phyloP scores from a whole-genome alignment of 2,329 filamentous ascomycete species.

The Penicillium sp. region DNA sequence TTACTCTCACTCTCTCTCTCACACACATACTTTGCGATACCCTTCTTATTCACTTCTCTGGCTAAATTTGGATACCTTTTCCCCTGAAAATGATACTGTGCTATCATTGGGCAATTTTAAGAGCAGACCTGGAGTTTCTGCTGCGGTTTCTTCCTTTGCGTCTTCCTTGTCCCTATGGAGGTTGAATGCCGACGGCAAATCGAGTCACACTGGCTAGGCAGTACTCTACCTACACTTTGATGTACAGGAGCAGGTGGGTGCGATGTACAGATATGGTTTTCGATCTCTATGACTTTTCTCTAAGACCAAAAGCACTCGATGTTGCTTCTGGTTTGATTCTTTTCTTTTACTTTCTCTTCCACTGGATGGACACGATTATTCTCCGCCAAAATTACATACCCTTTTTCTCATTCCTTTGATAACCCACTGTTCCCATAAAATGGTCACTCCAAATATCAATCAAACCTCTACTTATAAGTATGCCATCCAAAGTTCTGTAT shows the following conservation, averaged over 20 bases:
- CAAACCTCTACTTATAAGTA: background rate
- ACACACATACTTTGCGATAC: constrained; percentile 19
- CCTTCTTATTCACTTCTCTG: constrained; percentile 15
- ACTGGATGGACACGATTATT: constrained; percentile 6
- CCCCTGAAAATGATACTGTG: constrained; percentile 9
- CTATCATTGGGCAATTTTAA: constrained; percentile 12
- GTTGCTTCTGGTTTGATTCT: background rate
- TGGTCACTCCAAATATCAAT: background rate
- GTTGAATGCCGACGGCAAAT: background rate
- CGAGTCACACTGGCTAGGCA: constrained; percentile 2
- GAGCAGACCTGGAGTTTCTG: constrained; percentile 15
- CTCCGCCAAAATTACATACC: constrained; percentile 8
- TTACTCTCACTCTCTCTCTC: background rate
- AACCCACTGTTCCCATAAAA: background rate
- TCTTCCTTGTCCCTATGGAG: background rate
- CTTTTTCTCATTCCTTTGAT: background rate
- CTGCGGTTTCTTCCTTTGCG: background rate
- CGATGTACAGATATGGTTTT: constrained; percentile 18
- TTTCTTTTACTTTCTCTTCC: constrained; percentile 5
- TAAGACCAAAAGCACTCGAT: constrained; percentile 12
- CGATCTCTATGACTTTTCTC: background rate
- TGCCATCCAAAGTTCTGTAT: background rate
- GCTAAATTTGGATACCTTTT: constrained; percentile 12
- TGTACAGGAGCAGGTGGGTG: constrained; percentile 20
- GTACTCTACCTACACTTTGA: constrained; percentile 5